Conservation (phyloP, 192 early-diverging fungal genomes). For the Oehlia diaphana region DNA sequence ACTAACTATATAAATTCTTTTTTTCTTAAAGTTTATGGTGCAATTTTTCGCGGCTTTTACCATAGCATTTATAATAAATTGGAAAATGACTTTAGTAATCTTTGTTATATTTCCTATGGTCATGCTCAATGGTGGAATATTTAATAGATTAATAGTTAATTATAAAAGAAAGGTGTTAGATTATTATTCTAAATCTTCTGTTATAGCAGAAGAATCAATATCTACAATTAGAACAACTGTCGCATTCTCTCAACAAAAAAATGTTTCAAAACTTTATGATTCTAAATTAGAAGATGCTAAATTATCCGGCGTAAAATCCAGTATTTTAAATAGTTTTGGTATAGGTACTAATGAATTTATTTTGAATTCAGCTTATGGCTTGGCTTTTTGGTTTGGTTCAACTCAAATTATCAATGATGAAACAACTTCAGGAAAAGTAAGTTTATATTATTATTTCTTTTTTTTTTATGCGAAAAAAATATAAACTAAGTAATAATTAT, state of each 20-base stretch:
- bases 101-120: constrained; percentile 71
- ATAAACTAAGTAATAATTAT: constrained; percentile 32
- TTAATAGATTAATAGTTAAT: constrained; percentile 52
- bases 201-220: constrained; percentile 83
- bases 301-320: constrained; percentile 44
- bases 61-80: constrained; percentile 59
- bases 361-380: constrained; percentile 54
- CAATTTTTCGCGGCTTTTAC: constrained; percentile 69
- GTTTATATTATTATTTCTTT: constrained; percentile 34
- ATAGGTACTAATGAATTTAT: constrained; percentile 50
- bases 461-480: too few relatives aligned
- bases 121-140: constrained; percentile 59
- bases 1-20: not conserved
- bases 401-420: constrained; percentile 64
- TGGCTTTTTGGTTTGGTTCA: constrained; percentile 61
- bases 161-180: constrained; percentile 52
- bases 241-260: constrained; percentile 63
- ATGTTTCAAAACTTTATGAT: constrained; percentile 48
- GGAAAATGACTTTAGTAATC: constrained; percentile 65
- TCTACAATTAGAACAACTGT: constrained; percentile 82
- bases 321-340: constrained; percentile 42
- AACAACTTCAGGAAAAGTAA: constrained; percentile 56
- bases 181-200: constrained; percentile 65
- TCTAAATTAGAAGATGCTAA: constrained; percentile 40
- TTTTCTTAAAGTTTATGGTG: constrained; percentile 25